Percentiles rank a stretch among this genome's conserved stretches.
Evolutionary conservation across 306 rosid species (phyloP).

Genomic region (Herpetospermum pedunculosum): DNA sequence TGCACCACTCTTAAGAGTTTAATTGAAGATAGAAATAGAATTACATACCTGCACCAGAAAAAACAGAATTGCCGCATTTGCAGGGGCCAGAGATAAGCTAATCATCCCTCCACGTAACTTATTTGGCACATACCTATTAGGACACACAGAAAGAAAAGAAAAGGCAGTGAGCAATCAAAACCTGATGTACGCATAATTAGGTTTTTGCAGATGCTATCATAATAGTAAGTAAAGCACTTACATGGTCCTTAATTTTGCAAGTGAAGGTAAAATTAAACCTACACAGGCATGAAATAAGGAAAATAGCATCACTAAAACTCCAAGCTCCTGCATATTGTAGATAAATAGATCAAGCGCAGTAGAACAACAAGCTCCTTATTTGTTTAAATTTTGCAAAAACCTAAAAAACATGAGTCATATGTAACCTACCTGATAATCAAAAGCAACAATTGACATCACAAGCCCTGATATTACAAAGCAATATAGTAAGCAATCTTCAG

Average conservation of each 20-base stretch:
- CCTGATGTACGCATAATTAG: neutral
- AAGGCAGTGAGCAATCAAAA: neutral
- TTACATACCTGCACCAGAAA: slow-evolving; percentile 62
- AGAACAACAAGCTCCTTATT: slow-evolving; percentile 10
- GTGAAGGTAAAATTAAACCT: slow-evolving; percentile 74
- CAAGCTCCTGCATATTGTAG: slow-evolving; percentile 59
- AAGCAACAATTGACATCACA: slow-evolving; percentile 53
- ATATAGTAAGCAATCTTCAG: slow-evolving; percentile 61
- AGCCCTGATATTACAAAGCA: slow-evolving; percentile 47
- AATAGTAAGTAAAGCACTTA: slow-evolving; percentile 15
- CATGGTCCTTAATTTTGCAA: slow-evolving; percentile 93
- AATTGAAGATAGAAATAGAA: slow-evolving; percentile 5
- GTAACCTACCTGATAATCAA: slow-evolving; percentile 70
- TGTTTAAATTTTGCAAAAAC: neutral
- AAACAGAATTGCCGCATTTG: slow-evolving; percentile 65
- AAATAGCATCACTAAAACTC: slow-evolving; percentile 56
- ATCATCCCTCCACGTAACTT: slow-evolving; percentile 97
- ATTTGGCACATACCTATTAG: slow-evolving; percentile 80
- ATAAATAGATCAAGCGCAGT: slow-evolving; percentile 10
- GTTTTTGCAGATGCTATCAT: neutral
- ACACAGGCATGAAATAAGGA: slow-evolving; percentile 68
- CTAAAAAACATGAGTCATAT: neutral
- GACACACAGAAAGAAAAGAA: neutral
- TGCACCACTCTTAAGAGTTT: neutral
- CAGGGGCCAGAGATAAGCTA: slow-evolving; percentile 71